Evolutionary conservation across 169 alveolate species (phyloP).

Genomic region (Plasmodium gonderi): DNA sequence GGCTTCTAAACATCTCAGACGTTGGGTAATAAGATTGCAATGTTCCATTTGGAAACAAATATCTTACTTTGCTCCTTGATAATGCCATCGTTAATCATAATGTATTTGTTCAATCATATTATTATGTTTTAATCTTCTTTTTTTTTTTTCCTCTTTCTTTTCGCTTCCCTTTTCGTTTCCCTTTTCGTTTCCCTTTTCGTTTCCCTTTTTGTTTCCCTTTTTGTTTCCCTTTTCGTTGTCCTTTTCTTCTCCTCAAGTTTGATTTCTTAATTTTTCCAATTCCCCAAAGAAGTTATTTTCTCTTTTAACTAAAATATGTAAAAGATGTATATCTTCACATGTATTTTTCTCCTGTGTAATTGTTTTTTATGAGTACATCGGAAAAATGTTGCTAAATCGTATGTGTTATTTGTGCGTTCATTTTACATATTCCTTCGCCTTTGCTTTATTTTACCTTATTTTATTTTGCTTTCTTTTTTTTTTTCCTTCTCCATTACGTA

Average conservation of each 20-base stretch:
- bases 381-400: neutral
- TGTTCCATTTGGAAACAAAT: conserved; percentile 82
- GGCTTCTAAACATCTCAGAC: conserved; percentile 83
- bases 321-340: neutral
- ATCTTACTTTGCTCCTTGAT: conserved; percentile 74
- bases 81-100: conserved; percentile 73
- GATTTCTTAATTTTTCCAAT: too few species aligned
- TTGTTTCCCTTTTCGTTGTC: neutral
- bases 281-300: neutral
- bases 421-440: neutral
- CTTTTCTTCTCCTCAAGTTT: too few species aligned
- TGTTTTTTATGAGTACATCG: neutral
- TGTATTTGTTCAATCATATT: neutral
- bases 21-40: conserved; percentile 85
- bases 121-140: neutral
- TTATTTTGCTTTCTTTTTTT: neutral
- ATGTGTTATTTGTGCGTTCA: neutral
- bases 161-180: neutral
- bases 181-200: neutral
- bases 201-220: neutral
- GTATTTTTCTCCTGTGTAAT: neutral
- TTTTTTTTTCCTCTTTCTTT: neutral
- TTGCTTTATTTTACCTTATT: neutral
- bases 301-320: neutral
- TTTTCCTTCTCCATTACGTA: too few species aligned